Percentiles rank a stretch among this genome's conserved stretches.
Conservation (phyloP, 1,139 yeast species). For the Nakaseomyces kungkrabaensis region DNA sequence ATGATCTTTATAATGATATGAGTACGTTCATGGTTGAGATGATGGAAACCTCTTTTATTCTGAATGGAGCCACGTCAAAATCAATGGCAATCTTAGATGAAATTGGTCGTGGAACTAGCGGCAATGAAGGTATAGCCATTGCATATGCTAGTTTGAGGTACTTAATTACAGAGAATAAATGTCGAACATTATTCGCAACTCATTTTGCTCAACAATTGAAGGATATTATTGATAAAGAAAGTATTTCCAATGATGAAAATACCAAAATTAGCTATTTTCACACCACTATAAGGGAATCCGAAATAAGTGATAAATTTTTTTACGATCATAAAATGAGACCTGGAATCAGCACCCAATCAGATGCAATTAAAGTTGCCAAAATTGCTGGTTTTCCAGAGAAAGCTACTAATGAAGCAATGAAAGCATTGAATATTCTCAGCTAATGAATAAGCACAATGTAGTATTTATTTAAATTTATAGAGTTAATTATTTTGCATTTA, state of each 20-base stretch:
- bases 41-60: constrained; percentile 83
- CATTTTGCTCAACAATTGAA: constrained; percentile 74
- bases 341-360: constrained; percentile 71
- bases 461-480: too few relatives aligned
- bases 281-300: constrained; percentile 39
- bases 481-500: neutral
- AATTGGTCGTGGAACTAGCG: constrained; percentile 93
- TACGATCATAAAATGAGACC: constrained; percentile 57
- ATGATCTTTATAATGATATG: constrained; percentile 74
- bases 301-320: constrained; percentile 28
- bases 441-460: neutral
- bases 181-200: constrained; percentile 84
- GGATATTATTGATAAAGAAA: constrained; percentile 30
- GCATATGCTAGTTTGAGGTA: constrained; percentile 73
- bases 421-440: neutral
- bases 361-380: constrained; percentile 77
- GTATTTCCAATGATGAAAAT: constrained; percentile 8
- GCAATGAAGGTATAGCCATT: constrained; percentile 79
- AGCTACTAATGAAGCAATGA: constrained; percentile 44
- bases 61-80: constrained; percentile 60
- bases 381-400: constrained; percentile 71
- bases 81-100: constrained; percentile 90
- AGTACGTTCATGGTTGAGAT: constrained; percentile 97
- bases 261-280: constrained; percentile 38
- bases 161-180: constrained; percentile 45